Conservation (phyloP, 2,329 filamentous ascomycete genomes). For the Daldinia eschscholtzii region DNA sequence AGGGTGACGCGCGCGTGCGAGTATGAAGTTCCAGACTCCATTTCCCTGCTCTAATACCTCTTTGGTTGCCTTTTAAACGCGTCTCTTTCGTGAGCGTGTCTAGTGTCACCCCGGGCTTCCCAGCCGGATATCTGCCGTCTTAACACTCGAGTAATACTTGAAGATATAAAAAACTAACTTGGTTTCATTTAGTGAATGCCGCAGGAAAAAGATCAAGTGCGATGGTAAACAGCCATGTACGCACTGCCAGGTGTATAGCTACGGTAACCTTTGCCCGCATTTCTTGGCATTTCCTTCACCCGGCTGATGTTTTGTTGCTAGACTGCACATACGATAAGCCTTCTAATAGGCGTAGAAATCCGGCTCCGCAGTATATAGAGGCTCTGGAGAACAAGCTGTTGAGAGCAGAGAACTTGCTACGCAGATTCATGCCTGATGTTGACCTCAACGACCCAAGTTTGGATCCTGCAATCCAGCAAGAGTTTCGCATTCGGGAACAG, state of each 20-base stretch:
- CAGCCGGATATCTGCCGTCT: background rate
- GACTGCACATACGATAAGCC: slow-evolving; percentile 97
- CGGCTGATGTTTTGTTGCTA: slow-evolving; percentile 56
- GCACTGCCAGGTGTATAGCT: slow-evolving; percentile 98
- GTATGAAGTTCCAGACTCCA: slow-evolving; percentile 39
- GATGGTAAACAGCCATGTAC: slow-evolving; percentile 91
- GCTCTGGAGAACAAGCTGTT: slow-evolving; percentile 85
- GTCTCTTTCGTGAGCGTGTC: slow-evolving; percentile 1
- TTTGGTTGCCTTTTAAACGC: slow-evolving; percentile 2
- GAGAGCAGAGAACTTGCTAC: slow-evolving; percentile 83
- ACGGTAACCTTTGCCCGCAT: slow-evolving; percentile 73
- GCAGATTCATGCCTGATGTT: slow-evolving; percentile 83
- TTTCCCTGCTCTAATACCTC: slow-evolving; percentile 17
- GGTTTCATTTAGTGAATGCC: slow-evolving; percentile 60
- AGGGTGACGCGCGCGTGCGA: slow-evolving; percentile 86
- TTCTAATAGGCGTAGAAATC: slow-evolving; percentile 90
- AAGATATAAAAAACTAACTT: slow-evolving; percentile 26
- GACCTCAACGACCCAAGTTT: slow-evolving; percentile 88
- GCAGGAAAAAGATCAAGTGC: slow-evolving; percentile 89
- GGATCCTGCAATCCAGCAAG: slow-evolving; percentile 80
- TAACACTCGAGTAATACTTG: slow-evolving; percentile 1
- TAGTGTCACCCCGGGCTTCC: background rate
- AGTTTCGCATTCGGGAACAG: slow-evolving; percentile 69
- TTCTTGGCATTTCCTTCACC: slow-evolving; percentile 10
- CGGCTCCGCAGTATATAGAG: slow-evolving; percentile 92